Conservation (phyloP, 2,329 filamentous ascomycete species). For the Curvularia sp. region DNA sequence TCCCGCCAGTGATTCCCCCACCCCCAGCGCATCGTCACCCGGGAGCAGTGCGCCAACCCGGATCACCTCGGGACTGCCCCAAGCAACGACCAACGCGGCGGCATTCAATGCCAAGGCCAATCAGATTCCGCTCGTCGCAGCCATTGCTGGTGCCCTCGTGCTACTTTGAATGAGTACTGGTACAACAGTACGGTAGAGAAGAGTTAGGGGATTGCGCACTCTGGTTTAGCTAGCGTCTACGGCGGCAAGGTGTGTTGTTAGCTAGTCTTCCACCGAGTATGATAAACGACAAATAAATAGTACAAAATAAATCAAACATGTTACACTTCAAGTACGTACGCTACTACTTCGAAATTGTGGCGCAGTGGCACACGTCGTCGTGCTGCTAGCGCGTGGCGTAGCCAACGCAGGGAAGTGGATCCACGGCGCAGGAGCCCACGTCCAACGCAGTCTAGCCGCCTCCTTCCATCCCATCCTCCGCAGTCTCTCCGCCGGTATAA, state of each 20-base stretch:
- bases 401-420: constrained; percentile 14
- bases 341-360: not conserved
- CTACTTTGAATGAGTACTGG: constrained; percentile 24
- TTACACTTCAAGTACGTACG: not conserved
- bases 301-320: not conserved
- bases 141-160: constrained; percentile 34
- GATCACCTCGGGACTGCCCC: constrained; percentile 5
- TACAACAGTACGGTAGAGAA: not conserved
- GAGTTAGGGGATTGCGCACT: not conserved
- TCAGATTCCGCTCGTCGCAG: constrained; percentile 22
- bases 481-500: constrained; percentile 4
- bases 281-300: not conserved
- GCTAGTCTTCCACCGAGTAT: not conserved
- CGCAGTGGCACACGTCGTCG: not conserved
- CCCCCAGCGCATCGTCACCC: constrained; percentile 4
- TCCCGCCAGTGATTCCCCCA: not conserved
- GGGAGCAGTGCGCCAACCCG: not conserved
- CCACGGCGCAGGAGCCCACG: constrained; percentile 14
- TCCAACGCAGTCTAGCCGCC: constrained; percentile 12
- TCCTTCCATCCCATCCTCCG: constrained; percentile 1
- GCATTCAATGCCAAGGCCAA: constrained; percentile 22
- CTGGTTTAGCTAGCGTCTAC: not conserved
- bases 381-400: constrained; percentile 12
- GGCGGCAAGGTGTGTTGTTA: not conserved
- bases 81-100: constrained; percentile 29